Evolutionary conservation across 2,329 filamentous ascomycete species (phyloP).

Genomic region (Trichoderma sp.): DNA sequence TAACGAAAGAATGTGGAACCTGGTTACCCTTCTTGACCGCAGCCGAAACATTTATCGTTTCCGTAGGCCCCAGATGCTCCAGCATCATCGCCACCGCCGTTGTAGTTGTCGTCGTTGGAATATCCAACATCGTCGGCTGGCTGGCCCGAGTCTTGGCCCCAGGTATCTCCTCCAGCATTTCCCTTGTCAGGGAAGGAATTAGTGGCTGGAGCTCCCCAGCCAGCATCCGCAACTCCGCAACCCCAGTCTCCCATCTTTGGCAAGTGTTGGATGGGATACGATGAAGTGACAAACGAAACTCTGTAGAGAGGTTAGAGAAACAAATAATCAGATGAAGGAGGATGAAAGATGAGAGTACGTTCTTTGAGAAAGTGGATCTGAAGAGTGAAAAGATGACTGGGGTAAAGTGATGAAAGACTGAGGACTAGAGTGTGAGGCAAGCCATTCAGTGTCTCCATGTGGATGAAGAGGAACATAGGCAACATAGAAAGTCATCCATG

Average conservation of each 20-base stretch:
- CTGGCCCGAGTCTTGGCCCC: neutral
- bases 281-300: neutral
- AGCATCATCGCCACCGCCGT: neutral
- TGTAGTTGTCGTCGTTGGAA: neutral
- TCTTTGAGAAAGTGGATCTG: neutral
- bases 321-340: neutral
- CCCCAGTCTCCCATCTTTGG: conserved; percentile 9
- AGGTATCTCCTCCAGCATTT: neutral
- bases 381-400: neutral
- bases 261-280: neutral
- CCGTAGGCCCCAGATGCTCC: conserved; percentile 8
- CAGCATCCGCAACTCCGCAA: neutral
- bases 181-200: neutral
- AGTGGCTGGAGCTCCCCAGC: neutral
- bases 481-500: neutral
- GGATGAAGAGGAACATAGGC: too few species aligned
- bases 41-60: conserved; percentile 22
- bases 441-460: too few species aligned
- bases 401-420: neutral
- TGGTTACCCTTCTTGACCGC: neutral
- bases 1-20: neutral
- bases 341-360: neutral
- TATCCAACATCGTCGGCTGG: neutral
- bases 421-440: neutral
- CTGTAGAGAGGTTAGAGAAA: neutral